Base-by-base conservation (phyloP, 768 basidiomycete genomes). In the Tricholoma saponaceum region DNA sequence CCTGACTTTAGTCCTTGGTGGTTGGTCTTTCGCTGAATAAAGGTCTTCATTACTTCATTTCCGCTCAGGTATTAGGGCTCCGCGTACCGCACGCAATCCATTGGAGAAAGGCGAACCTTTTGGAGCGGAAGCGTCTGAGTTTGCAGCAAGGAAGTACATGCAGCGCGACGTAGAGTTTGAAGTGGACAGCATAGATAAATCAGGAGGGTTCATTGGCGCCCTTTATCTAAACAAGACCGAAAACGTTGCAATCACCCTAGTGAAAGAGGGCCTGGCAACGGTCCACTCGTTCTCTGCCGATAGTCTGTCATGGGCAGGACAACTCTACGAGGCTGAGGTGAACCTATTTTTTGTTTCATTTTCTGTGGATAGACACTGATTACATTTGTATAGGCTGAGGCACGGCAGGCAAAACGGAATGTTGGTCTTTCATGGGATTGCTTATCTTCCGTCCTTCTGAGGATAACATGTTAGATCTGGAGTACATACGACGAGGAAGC, bases 141-240 rank as follows among this genome's bases (percentile, higher is more conserved):
- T 91, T 64, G 80, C 92, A 2, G 82, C 82, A 7, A 83, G 85
- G 43, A 81, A 83, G 59, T 95, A 88, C 69, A 88, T 98, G 88
- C 96, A 99, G 70, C 85, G 96, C 26, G 96, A 99, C 66, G 86
- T 93, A 5, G 96, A 99, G 70, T 86, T 98, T 58, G 90, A 92
- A 64, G 86, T 98, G 47, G 92, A 96, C 58, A 81, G 82, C 14
- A 83, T 88, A 14, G 96, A 99, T 76, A 98, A 97, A 73, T 87
- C 89, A 4, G 96, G 96, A 37, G 97, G 97, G 3, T 98, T 96
- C 72, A 95, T 98, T 62, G 95, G 95, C 13, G 73, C 88, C 1
- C 78, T 98, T 55, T 95, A 88, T 70, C 56, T 90, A 63, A 89
- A 90, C 72, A 96, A 93, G 69, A 85, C 80, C 1, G 89, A 92